Conservation (phyloP, 2,329 filamentous ascomycete species). For the Raffaelea albimanens region DNA sequence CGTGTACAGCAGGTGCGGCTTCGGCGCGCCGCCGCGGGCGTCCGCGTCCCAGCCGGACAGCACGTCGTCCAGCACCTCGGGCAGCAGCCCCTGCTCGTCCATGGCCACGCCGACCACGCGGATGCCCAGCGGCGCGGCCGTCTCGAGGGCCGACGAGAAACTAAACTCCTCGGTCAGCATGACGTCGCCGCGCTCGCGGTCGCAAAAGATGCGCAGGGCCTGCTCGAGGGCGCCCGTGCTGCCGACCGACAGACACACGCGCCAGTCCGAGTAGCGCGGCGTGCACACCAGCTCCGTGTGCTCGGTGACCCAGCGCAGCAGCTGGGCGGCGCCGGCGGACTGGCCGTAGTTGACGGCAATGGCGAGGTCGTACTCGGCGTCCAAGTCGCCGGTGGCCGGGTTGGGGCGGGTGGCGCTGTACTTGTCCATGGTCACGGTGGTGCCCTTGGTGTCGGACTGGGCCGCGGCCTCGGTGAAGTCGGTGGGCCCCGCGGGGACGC, state of each 20-base stretch:
- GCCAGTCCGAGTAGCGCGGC: constrained; percentile 87
- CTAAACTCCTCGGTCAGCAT: constrained; percentile 86
- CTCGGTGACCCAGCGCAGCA: constrained; percentile 86
- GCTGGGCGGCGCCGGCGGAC: constrained; percentile 73
- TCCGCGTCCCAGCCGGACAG: constrained; percentile 39
- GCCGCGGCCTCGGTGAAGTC: constrained; percentile 64
- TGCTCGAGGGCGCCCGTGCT: constrained; percentile 83
- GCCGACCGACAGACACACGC: constrained; percentile 71
- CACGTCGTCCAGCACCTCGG: constrained; percentile 41
- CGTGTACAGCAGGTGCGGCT: constrained; percentile 49
- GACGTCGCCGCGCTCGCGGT: constrained; percentile 59
- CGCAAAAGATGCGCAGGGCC: constrained; percentile 70
- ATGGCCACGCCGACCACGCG: constrained; percentile 40
- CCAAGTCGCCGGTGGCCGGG: constrained; percentile 24
- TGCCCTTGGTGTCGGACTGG: constrained; percentile 38
- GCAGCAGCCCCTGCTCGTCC: constrained; percentile 44
- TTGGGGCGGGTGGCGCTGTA: constrained; percentile 58
- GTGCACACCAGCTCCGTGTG: constrained; percentile 86
- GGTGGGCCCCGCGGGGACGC: constrained; percentile 54
- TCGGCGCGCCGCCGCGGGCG: constrained; percentile 31
- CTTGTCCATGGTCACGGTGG: constrained; percentile 63
- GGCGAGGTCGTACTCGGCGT: constrained; percentile 58
- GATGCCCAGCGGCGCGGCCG: constrained; percentile 43
- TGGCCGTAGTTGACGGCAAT: constrained; percentile 92
- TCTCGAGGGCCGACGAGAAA: constrained; percentile 64